Base-by-base conservation (phyloP, 192 early-diverging fungal species). In the Spizellomyces sp. region DNA sequence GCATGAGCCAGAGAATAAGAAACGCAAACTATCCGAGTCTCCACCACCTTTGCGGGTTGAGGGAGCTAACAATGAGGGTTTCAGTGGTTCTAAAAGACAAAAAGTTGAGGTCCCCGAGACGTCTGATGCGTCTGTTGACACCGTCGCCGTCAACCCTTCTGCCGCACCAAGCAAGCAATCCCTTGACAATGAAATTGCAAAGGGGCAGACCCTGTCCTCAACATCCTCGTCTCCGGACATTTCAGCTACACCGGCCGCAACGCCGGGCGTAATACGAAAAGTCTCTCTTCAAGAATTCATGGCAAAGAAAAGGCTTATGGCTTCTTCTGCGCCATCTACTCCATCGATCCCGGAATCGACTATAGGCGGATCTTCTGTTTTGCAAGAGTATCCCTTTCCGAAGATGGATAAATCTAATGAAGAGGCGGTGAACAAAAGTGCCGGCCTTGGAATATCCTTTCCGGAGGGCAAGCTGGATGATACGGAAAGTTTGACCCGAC, bases 281-380 rank as follows among this genome's bases (percentile, higher is more conserved):
- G 74, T 75, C 7, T 66, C 67, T 1, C 50, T 75, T 36, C n/a
- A 14, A 15, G 74, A 75, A 22, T 75, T 75, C 22, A 64, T 75
- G 67, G 62, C 60, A 12, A 72, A 72, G 10, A 70, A 70, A 22
- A 41, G 47, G 21, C 14, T 14, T 5, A 19, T 19, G 17, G 50
- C 50, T n/a, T 12, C 50, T 12, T 54, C 50, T 12, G 50, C 50
- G 50, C 50, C 50, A 0, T n/a, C 12, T 54, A 19, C 17, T 12
- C 50, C 50, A 54, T n/a, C 14, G 1, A 54, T 54, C 12, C 12
- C 12, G 12, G 50, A 54, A 54, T 36, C 27, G 3, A 36, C 27
- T 36, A 36, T 3, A 36, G 27, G 27, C 3, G 3, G 3, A 0
- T 54, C 50, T 54, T 12, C 14, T 54, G 50, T 54, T 19, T 2